phyloP scores from a whole-genome alignment of 2,329 filamentous ascomycete genomes.

The Penicillium thymicola region DNA sequence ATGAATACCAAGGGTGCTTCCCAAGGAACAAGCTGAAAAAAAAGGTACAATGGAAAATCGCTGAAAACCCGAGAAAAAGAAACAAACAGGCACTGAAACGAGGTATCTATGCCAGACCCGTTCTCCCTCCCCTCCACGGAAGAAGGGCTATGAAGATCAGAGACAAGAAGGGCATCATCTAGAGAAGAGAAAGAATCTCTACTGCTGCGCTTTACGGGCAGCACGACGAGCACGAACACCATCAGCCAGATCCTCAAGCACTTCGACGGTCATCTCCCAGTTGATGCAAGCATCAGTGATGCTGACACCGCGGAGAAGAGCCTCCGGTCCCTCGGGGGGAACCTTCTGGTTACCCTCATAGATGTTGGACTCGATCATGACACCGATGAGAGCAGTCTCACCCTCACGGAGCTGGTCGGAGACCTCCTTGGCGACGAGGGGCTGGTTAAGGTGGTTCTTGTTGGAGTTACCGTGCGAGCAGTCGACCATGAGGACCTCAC shows the following conservation, averaged over 20 bases:
- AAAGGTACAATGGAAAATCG: slow-evolving; percentile 9
- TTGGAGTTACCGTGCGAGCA: slow-evolving; percentile 98
- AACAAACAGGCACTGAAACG: slow-evolving; percentile 3
- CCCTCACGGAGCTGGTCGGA: slow-evolving; percentile 83
- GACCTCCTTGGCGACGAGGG: slow-evolving; percentile 79
- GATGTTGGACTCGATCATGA: slow-evolving; percentile 99
- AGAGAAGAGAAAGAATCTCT: slow-evolving; percentile 12
- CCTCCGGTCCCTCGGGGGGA: slow-evolving; percentile 72
- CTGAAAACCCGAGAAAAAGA: slow-evolving; percentile 11
- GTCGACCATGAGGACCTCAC: slow-evolving; percentile 93
- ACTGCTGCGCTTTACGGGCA: slow-evolving; percentile 29
- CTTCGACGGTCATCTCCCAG: slow-evolving; percentile 80
- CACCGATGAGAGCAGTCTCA: slow-evolving; percentile 84
- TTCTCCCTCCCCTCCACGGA: not conserved
- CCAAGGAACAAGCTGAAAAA: slow-evolving; percentile 1
- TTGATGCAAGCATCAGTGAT: slow-evolving; percentile 96
- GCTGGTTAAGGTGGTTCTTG: slow-evolving; percentile 97
- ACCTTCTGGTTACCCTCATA: slow-evolving; percentile 89
- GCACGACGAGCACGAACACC: slow-evolving; percentile 73
- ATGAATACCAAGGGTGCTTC: not conserved
- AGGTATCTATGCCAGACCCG: slow-evolving; percentile 8
- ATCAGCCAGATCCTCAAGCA: slow-evolving; percentile 81
- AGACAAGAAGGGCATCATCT: slow-evolving; percentile 7
- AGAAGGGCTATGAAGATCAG: not conserved
- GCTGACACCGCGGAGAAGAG: slow-evolving; percentile 81